phyloP scores from a whole-genome alignment of 2,329 filamentous ascomycete genomes.

The Pseudocercospora ulei region DNA sequence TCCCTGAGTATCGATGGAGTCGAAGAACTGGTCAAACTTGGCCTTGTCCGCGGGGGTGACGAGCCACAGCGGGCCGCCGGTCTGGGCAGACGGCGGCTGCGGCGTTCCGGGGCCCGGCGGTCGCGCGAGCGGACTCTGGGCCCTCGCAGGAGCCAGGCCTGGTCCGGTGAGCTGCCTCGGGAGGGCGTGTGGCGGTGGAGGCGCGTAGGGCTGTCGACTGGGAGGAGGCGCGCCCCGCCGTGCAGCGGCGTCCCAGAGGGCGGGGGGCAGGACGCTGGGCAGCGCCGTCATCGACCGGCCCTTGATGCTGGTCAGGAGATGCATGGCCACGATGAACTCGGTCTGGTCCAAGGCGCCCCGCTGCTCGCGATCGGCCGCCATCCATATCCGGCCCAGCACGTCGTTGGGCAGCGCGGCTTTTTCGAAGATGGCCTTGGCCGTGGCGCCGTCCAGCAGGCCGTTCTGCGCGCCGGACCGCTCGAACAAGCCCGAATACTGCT shows the following conservation, averaged over 20 bases:
- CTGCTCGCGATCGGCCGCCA: conserved; percentile 85
- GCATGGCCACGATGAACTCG: conserved; percentile 98
- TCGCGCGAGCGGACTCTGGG: conserved; percentile 50
- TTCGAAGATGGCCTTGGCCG: conserved; percentile 90
- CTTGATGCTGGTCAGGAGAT: conserved; percentile 85
- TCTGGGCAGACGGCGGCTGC: conserved; percentile 44
- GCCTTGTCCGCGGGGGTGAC: conserved; percentile 74
- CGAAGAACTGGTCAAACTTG: conserved; percentile 79
- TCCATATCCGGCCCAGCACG: conserved; percentile 89
- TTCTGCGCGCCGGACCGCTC: conserved; percentile 74
- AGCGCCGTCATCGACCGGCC: conserved; percentile 68
- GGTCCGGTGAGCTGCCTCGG: conserved; percentile 72
- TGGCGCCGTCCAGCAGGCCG: conserved; percentile 59
- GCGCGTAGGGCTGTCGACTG: conserved; percentile 20
- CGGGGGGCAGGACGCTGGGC: conserved; percentile 69
- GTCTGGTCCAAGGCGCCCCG: conserved; percentile 74
- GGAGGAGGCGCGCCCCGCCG: conserved; percentile 50
- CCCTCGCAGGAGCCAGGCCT: conserved; percentile 41
- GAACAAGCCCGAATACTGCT: conserved; percentile 81
- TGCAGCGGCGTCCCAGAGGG: conserved; percentile 81
- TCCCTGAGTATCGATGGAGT: conserved; percentile 67
- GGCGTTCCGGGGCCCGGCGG: conserved; percentile 43
- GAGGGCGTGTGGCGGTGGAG: conserved; percentile 45
- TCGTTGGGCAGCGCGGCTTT: conserved; percentile 84
- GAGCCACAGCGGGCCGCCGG: conserved; percentile 63